Base-by-base conservation (phyloP, 805 yeast genomes). In the Naumovozyma dairenensis region DNA sequence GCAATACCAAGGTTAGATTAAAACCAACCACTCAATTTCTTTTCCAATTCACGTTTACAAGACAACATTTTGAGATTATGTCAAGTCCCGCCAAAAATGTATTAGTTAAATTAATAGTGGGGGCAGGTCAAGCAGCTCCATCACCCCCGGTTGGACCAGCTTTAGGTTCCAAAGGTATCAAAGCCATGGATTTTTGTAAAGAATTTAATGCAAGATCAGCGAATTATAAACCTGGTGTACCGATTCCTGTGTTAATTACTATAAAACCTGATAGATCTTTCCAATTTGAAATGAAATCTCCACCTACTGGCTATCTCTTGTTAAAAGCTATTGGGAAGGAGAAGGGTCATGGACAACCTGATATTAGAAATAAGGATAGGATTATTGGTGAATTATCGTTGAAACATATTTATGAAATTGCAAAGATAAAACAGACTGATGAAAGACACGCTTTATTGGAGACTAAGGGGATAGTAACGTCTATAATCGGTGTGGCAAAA, bases 121-220 rank as follows among this genome's bases (percentile, higher is more conserved):
- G 89, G 6, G 97, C 98, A 4, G 97, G 97, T 4, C 83, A 86
- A 57, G 98, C 98, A 0, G 92, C 96, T 2, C 97, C 98, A 27
- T 80, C 96, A 2, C 98, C 98, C 19, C 98, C 98, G 5, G 97
- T 92, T 19, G 98, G 98, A 45, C 98, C 98, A 29, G 98, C 97
- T 0, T 67, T 92, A 32, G 98, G 98, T 46, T 89, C 97, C 39
- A 89, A 89, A 59, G 98, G 98, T 67, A 94, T 92, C 30, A 92
- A 92, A 57, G 97, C 97, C 43, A 92, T 92, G 52, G 98, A 92
- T 60, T 92, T 92, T 53, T 89, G 97, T 65, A 92, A 92, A 60
- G 97, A 92, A 57, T 92, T 92, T 68, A 92, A 92, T 57, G 98
- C 98, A 17, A 77, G 95, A 59, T 86, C 97, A 9, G 94, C 95